A percentile compares a stretch with the other conserved stretches of the same genome.
Conservation (phyloP, 495 filamentous ascomycete species). For the Penicillium lagena region DNA sequence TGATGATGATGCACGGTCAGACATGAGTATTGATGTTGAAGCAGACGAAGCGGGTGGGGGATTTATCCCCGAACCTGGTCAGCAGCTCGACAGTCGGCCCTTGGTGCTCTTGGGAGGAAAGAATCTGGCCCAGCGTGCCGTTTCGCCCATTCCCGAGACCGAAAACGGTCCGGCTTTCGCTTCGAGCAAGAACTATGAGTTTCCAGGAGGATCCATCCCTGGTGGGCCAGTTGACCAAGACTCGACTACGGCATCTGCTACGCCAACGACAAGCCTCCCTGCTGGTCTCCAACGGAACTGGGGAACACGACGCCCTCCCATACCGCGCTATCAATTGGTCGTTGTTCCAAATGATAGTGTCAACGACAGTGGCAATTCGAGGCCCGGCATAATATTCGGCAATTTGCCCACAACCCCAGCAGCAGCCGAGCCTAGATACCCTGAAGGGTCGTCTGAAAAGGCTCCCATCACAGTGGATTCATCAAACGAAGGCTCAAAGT, state of each 20-base stretch:
- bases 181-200: not conserved
- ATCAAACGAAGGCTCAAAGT: slow-evolving; percentile 14
- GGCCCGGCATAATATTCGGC: not conserved
- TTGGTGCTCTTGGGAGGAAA: slow-evolving; percentile 2
- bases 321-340: slow-evolving; percentile 25
- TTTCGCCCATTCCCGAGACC: not conserved
- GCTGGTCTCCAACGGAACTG: not conserved
- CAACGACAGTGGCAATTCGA: not conserved
- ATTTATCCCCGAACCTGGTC: slow-evolving; percentile 43
- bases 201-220: slow-evolving; percentile 15
- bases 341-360: slow-evolving; percentile 19
- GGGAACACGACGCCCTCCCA: not conserved
- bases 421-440: not conserved
- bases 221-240: slow-evolving; percentile 6
- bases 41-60: slow-evolving; percentile 24
- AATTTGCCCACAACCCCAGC: not conserved
- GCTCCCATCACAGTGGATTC: slow-evolving; percentile 21
- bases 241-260: not conserved
- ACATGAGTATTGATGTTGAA: slow-evolving; percentile 8
- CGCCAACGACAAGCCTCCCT: not conserved
- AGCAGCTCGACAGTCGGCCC: slow-evolving; percentile 11
- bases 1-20: slow-evolving; percentile 38
- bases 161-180: not conserved
- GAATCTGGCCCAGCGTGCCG: not conserved
- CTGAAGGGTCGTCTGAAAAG: slow-evolving; percentile 12